Percentiles rank a stretch among this genome's conserved stretches.
Conservation (phyloP, 106 monocot genomes). For the Platanthera zijinensis region DNA sequence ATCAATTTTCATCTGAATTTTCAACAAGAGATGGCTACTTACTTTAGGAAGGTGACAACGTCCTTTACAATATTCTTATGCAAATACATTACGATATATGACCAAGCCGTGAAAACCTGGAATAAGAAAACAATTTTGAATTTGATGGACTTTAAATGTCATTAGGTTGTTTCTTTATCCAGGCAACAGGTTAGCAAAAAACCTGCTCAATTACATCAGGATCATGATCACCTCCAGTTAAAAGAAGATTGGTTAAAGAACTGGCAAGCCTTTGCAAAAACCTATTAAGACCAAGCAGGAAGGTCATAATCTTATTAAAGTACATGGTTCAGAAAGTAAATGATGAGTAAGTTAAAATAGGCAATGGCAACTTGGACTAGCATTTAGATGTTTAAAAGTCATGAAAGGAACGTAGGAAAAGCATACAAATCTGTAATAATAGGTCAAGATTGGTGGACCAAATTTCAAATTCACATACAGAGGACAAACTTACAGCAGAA, state of each 20-base stretch:
- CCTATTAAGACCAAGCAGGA: slow-evolving; percentile 17
- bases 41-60: slow-evolving; percentile 61
- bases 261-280: slow-evolving; percentile 39
- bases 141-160: not conserved
- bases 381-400: not conserved
- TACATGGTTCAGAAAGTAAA: not conserved
- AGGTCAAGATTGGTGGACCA: no score
- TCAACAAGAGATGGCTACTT: slow-evolving; percentile 12
- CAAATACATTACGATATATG: slow-evolving; percentile 75
- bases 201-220: slow-evolving; percentile 86
- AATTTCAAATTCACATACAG: no score
- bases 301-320: not conserved
- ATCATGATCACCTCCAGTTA: slow-evolving; percentile 61
- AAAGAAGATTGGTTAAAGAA: slow-evolving; percentile 43
- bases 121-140: slow-evolving; percentile 16
- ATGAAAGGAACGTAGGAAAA: no score
- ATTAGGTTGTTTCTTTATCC: not conserved
- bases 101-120: slow-evolving; percentile 89
- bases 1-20: not conserved
- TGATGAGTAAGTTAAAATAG: not conserved
- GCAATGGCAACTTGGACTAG: not conserved
- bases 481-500: no score
- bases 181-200: not conserved
- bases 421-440: no score
- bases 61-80: slow-evolving; percentile 78